Conservation (phyloP, 441 rosid species). For the Gossypium lobatum region DNA sequence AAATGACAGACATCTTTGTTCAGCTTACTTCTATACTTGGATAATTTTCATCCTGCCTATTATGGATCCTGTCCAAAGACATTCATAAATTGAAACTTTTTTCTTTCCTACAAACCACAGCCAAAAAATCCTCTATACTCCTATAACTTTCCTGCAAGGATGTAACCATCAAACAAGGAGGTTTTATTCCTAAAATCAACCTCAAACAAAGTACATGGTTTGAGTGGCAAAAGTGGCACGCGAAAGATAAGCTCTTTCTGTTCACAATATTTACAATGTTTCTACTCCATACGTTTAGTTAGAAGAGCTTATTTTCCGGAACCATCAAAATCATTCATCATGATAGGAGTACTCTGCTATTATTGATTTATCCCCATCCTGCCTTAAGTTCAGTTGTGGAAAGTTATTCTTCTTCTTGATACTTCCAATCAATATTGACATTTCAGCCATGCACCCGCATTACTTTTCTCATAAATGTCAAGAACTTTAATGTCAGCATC, state of each 20-base stretch:
- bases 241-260: not conserved
- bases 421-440: not conserved
- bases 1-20: not conserved
- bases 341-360: not conserved
- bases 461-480: too few species aligned
- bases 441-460: not conserved
- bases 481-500: too few species aligned
- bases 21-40: not conserved
- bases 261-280: not conserved
- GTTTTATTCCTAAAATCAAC: not conserved
- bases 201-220: not conserved
- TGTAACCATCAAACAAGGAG: conserved; percentile 1
- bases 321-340: conserved; percentile 4
- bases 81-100: not conserved
- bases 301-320: not conserved
- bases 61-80: not conserved
- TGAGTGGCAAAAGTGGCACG: not conserved
- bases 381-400: not conserved
- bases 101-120: not conserved
- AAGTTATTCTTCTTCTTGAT: not conserved
- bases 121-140: not conserved
- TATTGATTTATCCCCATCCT: not conserved
- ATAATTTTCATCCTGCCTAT: not conserved
- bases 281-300: not conserved
- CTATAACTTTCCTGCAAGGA: not conserved